Conservation (phyloP, 1,139 yeast species). For the Blastobotrys arbuscula region DNA sequence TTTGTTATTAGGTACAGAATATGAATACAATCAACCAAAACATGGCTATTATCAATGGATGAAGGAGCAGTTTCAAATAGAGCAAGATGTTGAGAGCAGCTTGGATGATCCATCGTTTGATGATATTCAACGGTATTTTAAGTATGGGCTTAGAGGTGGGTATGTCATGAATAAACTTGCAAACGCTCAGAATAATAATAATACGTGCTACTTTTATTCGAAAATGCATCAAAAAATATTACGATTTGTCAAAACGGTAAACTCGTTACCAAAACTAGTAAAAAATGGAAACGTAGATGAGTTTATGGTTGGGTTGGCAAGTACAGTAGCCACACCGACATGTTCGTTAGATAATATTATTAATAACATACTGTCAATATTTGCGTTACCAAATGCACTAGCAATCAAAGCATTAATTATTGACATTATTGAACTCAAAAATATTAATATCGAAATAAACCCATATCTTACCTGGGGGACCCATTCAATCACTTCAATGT, state of each 20-base stretch:
- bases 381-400: neutral
- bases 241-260: neutral
- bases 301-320: neutral
- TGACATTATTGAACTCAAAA: neutral
- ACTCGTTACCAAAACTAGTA: neutral
- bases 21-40: neutral
- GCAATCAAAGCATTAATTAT: neutral
- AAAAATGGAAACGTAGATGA: neutral
- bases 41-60: neutral
- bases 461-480: neutral
- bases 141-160: neutral
- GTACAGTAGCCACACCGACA: no score
- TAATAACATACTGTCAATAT: neutral
- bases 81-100: neutral
- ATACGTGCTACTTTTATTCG: neutral
- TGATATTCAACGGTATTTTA: neutral
- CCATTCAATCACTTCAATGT: neutral
- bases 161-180: neutral
- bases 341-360: neutral
- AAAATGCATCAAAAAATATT: neutral
- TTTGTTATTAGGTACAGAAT: neutral
- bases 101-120: neutral
- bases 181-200: neutral
- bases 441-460: neutral
- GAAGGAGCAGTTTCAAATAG: neutral